Evolutionary conservation across 2,329 filamentous ascomycete genomes (phyloP).

Genomic region (Penicillium sp.): DNA sequence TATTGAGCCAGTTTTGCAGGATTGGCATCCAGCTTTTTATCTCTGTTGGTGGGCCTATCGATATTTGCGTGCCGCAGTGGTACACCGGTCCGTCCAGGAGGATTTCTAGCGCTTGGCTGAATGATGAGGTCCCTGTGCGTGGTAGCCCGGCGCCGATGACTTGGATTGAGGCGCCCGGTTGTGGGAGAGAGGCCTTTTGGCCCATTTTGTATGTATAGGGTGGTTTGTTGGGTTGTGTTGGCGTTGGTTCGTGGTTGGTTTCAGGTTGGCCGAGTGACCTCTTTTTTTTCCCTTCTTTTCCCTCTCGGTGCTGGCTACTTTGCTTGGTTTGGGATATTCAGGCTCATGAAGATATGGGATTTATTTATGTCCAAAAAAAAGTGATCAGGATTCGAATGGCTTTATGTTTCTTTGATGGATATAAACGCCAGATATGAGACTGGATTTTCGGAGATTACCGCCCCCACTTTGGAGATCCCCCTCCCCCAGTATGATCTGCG

Average conservation of each 20-base stretch:
- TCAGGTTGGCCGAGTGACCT: not conserved
- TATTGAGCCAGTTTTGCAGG: constrained; percentile 13
- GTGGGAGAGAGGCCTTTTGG: constrained; percentile 17
- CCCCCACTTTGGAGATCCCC: not conserved
- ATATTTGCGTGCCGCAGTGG: constrained; percentile 48
- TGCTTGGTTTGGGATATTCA: not conserved
- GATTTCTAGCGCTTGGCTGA: constrained; percentile 48
- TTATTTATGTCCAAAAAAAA: not conserved
- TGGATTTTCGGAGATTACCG: not conserved
- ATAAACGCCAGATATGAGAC: not conserved
- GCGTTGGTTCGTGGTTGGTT: not conserved
- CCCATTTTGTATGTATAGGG: constrained; percentile 15
- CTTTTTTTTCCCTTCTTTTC: not conserved
- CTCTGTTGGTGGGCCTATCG: constrained; percentile 19
- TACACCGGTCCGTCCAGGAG: constrained; percentile 50
- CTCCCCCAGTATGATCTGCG: not conserved
- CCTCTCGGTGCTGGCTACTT: not conserved
- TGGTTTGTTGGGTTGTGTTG: not conserved
- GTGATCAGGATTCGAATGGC: not conserved
- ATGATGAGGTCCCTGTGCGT: constrained; percentile 52
- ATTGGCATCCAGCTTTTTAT: constrained; percentile 25
- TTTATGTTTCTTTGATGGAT: not conserved
- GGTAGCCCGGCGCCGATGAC: constrained; percentile 34
- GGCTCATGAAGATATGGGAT: not conserved
- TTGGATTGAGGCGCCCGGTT: constrained; percentile 18